Conservation (phyloP, 2,329 filamentous ascomycete genomes). For the Fusarium sp. region DNA sequence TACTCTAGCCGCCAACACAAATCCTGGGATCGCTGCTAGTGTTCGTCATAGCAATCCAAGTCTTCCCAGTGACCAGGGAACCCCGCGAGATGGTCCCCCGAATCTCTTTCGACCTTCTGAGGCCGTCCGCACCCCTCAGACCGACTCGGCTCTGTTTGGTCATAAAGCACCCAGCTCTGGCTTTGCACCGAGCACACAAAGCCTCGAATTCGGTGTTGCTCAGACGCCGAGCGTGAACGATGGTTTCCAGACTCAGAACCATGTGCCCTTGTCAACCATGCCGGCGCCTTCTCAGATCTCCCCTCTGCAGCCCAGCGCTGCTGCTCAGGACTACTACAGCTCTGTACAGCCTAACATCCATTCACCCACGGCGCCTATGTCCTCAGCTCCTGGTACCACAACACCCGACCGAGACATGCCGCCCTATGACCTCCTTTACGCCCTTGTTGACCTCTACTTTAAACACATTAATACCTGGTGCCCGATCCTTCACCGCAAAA, state of each 20-base stretch:
- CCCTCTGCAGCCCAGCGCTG: slow-evolving; percentile 57
- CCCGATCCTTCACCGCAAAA: slow-evolving; percentile 88
- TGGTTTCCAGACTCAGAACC: slow-evolving; percentile 63
- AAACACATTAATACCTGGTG: slow-evolving; percentile 89
- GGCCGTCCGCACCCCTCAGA: slow-evolving; percentile 66
- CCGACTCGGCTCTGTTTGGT: slow-evolving; percentile 72
- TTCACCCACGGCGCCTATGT: slow-evolving; percentile 71
- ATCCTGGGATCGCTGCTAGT: slow-evolving; percentile 56
- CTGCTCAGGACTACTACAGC: slow-evolving; percentile 68
- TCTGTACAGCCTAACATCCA: slow-evolving; percentile 63
- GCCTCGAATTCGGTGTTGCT: slow-evolving; percentile 66
- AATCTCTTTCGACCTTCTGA: slow-evolving; percentile 67
- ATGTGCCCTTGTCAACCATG: slow-evolving; percentile 60
- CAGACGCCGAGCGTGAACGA: slow-evolving; percentile 66
- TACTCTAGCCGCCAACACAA: slow-evolving; percentile 61
- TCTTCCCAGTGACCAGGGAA: slow-evolving; percentile 70
- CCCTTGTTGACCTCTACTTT: slow-evolving; percentile 83
- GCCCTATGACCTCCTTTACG: slow-evolving; percentile 81
- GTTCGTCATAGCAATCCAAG: slow-evolving; percentile 67
- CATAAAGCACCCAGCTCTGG: slow-evolving; percentile 70
- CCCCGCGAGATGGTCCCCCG: slow-evolving; percentile 64
- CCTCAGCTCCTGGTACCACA: slow-evolving; percentile 55
- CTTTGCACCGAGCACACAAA: slow-evolving; percentile 62
- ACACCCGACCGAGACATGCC: slow-evolving; percentile 76
- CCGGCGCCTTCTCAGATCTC: slow-evolving; percentile 54